Evolutionary conservation across 2,329 filamentous ascomycete species (phyloP).

Genomic region (Penicillium olsonii): DNA sequence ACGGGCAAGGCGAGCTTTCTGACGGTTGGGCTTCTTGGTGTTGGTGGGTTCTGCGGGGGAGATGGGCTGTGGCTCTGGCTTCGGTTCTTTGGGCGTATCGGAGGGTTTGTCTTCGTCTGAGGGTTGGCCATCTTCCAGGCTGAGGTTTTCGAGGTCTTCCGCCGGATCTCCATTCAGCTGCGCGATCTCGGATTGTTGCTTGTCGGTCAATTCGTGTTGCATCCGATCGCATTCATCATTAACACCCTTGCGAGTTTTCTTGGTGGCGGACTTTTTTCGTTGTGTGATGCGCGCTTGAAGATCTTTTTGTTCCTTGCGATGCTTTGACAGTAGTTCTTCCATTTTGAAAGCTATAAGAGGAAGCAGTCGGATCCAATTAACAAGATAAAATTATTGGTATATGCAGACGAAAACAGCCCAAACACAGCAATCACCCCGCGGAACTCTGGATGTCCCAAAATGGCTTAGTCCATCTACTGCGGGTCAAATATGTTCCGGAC

Average conservation of each 20-base stretch:
- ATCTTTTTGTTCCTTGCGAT: slow-evolving; percentile 86
- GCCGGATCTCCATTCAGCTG: slow-evolving; percentile 42
- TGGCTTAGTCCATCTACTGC: slow-evolving; percentile 15
- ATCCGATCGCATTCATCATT: slow-evolving; percentile 65
- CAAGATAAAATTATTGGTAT: slow-evolving; percentile 3
- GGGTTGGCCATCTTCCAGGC: slow-evolving; percentile 29
- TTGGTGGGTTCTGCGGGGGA: slow-evolving; percentile 9
- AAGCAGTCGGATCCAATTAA: neutral
- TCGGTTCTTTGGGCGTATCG: slow-evolving; percentile 3
- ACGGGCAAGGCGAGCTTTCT: slow-evolving; percentile 87
- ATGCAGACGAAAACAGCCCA: slow-evolving; percentile 9
- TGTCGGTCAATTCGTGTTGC: slow-evolving; percentile 57
- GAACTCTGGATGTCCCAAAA: slow-evolving; percentile 28
- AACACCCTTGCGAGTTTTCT: slow-evolving; percentile 71
- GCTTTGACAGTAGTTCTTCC: slow-evolving; percentile 75
- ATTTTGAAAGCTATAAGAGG: slow-evolving; percentile 42
- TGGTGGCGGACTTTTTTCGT: slow-evolving; percentile 96
- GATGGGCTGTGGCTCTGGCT: neutral
- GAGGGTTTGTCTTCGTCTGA: slow-evolving; percentile 13
- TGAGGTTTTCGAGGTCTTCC: slow-evolving; percentile 36
- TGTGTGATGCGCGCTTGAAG: slow-evolving; percentile 82
- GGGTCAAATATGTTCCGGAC: slow-evolving; percentile 17
- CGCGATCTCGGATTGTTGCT: slow-evolving; percentile 55
- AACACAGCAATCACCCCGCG: slow-evolving; percentile 25
- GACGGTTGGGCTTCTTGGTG: slow-evolving; percentile 78